phyloP scores from a whole-genome alignment of 2,329 filamentous ascomycete genomes.

The Sporothrix humicola region DNA sequence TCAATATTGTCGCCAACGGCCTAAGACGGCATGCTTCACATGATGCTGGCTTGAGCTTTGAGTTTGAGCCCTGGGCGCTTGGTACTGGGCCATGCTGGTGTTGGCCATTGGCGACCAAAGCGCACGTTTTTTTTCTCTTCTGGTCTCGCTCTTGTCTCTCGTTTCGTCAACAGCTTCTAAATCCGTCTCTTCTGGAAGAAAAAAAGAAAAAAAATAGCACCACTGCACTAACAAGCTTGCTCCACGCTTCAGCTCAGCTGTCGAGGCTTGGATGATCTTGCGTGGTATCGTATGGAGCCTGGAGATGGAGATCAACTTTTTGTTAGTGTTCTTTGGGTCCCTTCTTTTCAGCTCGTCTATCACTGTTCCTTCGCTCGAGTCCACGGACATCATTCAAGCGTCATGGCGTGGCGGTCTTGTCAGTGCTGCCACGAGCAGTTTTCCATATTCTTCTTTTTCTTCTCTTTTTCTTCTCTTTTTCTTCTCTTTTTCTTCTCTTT shows the following conservation, averaged over 20 bases:
- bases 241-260: neutral
- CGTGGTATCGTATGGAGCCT: too few relatives aligned
- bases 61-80: neutral
- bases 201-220: neutral
- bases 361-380: neutral
- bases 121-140: neutral
- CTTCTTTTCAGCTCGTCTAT: too few relatives aligned
- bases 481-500: neutral
- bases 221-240: neutral
- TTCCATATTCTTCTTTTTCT: neutral
- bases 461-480: neutral
- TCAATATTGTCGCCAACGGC: neutral
- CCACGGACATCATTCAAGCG: conserved; percentile 10
- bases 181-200: neutral
- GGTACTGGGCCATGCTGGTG: too few relatives aligned
- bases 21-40: neutral
- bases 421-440: neutral
- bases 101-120: conserved; percentile 14
- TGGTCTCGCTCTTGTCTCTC: too few relatives aligned
- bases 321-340: too few relatives aligned
- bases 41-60: neutral
- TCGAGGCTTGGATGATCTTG: too few relatives aligned
- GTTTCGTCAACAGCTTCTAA: neutral
- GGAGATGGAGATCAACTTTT: neutral
- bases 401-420: neutral